Evolutionary conservation across 306 rosid genomes (phyloP).

Genomic region (Alnus glutinosa): DNA sequence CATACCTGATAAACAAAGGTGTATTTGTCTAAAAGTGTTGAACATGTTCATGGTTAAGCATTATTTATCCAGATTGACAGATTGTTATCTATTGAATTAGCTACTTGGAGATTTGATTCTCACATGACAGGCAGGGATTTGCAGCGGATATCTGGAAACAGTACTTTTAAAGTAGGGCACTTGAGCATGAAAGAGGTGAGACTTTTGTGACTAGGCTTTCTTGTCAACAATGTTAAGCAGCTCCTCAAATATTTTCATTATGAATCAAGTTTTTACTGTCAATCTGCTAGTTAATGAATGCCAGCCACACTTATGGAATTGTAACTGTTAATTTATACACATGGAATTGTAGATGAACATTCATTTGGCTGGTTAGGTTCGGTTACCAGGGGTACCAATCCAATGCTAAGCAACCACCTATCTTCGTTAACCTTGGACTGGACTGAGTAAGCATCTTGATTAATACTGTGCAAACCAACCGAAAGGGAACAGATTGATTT

Average conservation of each 20-base stretch:
- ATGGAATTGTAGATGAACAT: neutral
- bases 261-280: neutral
- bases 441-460: neutral
- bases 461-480: neutral
- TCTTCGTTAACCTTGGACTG: neutral
- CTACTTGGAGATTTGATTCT: constrained; percentile 54
- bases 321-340: neutral
- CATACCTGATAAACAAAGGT: neutral
- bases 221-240: neutral
- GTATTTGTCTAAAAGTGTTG: neutral
- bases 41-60: neutral
- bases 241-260: neutral
- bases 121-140: constrained; percentile 93
- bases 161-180: constrained; percentile 65
- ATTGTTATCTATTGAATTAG: constrained; percentile 13
- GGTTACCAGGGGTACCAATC: neutral
- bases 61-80: neutral
- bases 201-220: neutral
- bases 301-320: neutral
- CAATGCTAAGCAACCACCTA: neutral
- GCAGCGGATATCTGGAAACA: constrained; percentile 73
- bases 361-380: neutral
- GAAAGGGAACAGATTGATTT: neutral
- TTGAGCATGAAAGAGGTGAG: constrained; percentile 60
- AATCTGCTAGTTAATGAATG: neutral